A percentile compares a stretch with the other conserved stretches of the same genome.
Evolutionary conservation across 2,329 filamentous ascomycete genomes (phyloP).

Genomic region (Colletotrichum lupini): DNA sequence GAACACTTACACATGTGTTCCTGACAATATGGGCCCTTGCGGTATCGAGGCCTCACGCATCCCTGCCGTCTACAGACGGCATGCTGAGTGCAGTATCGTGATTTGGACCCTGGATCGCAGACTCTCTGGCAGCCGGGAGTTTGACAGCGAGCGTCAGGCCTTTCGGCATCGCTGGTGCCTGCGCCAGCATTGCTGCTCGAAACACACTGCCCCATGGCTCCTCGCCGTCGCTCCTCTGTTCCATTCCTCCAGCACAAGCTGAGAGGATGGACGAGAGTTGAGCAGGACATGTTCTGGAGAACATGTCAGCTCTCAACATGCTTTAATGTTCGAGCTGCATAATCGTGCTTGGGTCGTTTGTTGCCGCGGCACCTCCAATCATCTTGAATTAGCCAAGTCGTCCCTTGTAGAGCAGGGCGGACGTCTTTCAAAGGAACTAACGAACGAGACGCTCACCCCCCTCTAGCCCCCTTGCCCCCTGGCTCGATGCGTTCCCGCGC

Average conservation of each 20-base stretch:
- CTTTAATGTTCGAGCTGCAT: constrained; percentile 8
- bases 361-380: constrained; percentile 19
- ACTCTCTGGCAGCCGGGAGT: constrained; percentile 19
- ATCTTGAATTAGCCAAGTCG: constrained; percentile 20
- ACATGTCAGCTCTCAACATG: constrained; percentile 18
- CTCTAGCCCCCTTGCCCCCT: constrained; percentile 11
- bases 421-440: constrained; percentile 1
- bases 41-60: constrained; percentile 21
- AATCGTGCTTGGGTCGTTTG: constrained; percentile 12
- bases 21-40: constrained; percentile 33
- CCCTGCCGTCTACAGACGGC: constrained; percentile 30
- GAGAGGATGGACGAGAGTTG: constrained; percentile 17
- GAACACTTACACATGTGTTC: constrained; percentile 30
- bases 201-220: constrained; percentile 33
- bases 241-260: constrained; percentile 29
- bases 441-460: neutral
- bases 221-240: constrained; percentile 15
- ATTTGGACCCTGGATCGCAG: constrained; percentile 12
- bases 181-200: constrained; percentile 10
- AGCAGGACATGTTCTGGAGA: constrained; percentile 22
- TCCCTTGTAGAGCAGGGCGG: neutral
- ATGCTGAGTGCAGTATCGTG: constrained; percentile 31
- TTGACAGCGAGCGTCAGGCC: constrained; percentile 23
- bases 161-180: neutral
- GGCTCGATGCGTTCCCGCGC: neutral